Base-by-base conservation (phyloP, 2,329 filamentous ascomycete genomes). In the Hansfordia pulvinata region DNA sequence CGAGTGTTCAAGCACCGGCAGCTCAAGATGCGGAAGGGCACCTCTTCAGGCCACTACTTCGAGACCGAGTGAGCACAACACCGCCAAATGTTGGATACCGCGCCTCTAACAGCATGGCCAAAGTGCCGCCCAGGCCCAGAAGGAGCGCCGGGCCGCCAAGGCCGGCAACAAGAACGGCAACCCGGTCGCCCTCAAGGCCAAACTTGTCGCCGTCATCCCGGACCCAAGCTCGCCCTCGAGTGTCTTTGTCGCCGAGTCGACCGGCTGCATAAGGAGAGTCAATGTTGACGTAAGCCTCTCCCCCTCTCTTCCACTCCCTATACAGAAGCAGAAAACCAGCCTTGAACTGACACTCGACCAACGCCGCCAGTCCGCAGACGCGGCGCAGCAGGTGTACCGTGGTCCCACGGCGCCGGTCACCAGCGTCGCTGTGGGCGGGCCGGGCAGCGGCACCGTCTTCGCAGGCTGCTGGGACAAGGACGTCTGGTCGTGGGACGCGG, bases 381-480 rank as follows among this genome's bases (percentile, higher is more conserved):
- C 58, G 29, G 48, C 49, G 13, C 58, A 50, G 27, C 46, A 56
- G 10, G 51, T 63, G 4, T 93, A 80, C 45, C 69, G 69, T 43
- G 84, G 84, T 3, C 82, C 86, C 11, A 68, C 66, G 23, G 78
- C 83, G 4, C 90, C 90, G 2, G 61, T 93, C 8, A 88, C 83
- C 8, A 81, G 78, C 38, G 53, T 93, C 16, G 72, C 79, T 10
- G 60, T 83, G 19, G 75, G 69, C 23, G 66, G 72, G 10, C 49
- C 58, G 4, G 56, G 56, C 15, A 62, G 60, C 32, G 53, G 50
- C 26, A 78, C 65, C 2, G 46, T 94, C 8, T 94, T 84, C 50
- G 84, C 84, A 14, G 88, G 86, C 18, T 90, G 77, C 32, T 98
- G 90, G 90, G 88, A 98, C 55, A 93, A 93, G 56, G 67, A 72